These are phyloP conservation scores for Nicotiana noctiflora DNA, from an alignment of 257 asterid genomes.

Conservation along the genomic window DNA sequence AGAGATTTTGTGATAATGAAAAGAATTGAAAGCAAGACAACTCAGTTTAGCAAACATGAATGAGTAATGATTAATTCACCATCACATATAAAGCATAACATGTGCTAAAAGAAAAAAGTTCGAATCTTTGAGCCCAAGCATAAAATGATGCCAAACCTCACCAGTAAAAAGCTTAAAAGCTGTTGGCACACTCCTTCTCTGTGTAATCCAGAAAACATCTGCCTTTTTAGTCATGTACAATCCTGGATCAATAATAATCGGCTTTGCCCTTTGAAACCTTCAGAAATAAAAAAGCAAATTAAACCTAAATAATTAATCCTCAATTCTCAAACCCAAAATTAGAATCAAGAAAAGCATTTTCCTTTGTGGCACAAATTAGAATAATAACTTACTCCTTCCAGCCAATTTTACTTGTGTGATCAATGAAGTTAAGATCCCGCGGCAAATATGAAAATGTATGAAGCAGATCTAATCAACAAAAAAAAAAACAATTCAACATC, in stretches of 20 bases:
- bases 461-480: conserved; percentile 63
- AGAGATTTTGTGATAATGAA: not conserved
- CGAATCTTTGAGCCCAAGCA: not conserved
- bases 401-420: conserved; percentile 90
- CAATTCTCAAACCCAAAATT: not conserved
- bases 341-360: not conserved
- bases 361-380: not conserved
- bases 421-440: conserved; percentile 91
- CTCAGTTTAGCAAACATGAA: not conserved
- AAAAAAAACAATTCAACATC: conserved; percentile 6
- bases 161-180: conserved; percentile 96
- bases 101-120: not conserved
- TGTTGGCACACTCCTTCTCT: conserved; percentile 92
- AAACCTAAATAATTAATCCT: conserved; percentile 7
- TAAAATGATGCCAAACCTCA: conserved; percentile 23
- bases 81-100: not conserved
- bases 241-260: conserved; percentile 87
- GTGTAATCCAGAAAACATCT: conserved; percentile 96
- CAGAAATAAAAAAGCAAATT: not conserved
- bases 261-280: conserved; percentile 94
- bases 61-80: not conserved
- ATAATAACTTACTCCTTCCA: conserved; percentile 86
- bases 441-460: conserved; percentile 78
- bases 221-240: conserved; percentile 72
- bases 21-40: not conserved